These are phyloP conservation scores for Metschnikowia aberdeeniae DNA, from an alignment of 805 yeast genomes.

Conservation along the genomic window DNA sequence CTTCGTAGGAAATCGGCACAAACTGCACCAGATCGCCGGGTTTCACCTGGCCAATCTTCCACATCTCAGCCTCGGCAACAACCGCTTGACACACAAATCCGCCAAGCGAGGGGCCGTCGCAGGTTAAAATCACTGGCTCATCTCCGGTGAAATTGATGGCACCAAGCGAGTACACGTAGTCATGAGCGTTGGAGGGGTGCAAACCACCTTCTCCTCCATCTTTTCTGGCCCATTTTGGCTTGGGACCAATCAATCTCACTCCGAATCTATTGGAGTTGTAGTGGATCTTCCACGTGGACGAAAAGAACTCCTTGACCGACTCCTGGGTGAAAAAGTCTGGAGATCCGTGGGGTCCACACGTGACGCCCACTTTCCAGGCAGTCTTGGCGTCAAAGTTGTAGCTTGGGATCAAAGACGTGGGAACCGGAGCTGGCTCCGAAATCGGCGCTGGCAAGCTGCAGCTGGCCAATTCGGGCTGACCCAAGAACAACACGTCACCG, in stretches of 20 bases:
- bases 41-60: conserved; percentile 97
- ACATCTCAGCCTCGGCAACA: conserved; percentile 91
- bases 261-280: conserved; percentile 97
- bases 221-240: conserved; percentile 92
- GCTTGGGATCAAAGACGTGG: conserved; percentile 52
- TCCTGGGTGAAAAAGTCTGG: conserved; percentile 88
- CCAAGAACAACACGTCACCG: conserved; percentile 88
- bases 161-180: conserved; percentile 92
- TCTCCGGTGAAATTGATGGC: conserved; percentile 98
- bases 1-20: conserved; percentile 66
- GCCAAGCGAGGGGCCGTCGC: conserved; percentile 97
- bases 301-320: conserved; percentile 70
- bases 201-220: conserved; percentile 98
- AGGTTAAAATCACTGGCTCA: conserved; percentile 93
- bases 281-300: conserved; percentile 86
- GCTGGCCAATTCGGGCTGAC: conserved; percentile 66
- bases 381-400: conserved; percentile 37
- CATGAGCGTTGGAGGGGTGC: conserved; percentile 98
- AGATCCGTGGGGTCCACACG: conserved; percentile 97
- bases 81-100: conserved; percentile 98
- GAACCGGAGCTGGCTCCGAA: conserved; percentile 56
- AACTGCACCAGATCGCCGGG: conserved; percentile 88
- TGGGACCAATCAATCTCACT: conserved; percentile 90
- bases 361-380: conserved; percentile 84
- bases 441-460: conserved; percentile 72